Percentiles rank a stretch among this genome's conserved stretches.
These are phyloP conservation scores for Phycomyces nitens DNA, from an alignment of 192 early-diverging fungal species.

Conservation along the genomic window DNA sequence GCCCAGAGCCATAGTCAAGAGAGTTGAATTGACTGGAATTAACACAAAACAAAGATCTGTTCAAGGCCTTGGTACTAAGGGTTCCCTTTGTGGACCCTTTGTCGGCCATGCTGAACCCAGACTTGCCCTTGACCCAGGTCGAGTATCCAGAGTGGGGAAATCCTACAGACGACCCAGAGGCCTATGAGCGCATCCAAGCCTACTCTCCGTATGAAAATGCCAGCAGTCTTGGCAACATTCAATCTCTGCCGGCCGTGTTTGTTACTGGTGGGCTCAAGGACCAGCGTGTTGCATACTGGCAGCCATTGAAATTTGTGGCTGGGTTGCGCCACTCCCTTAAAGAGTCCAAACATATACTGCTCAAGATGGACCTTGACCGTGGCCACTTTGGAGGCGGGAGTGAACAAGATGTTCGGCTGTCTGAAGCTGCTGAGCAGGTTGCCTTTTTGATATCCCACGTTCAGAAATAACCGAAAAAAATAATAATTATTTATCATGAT, in stretches of 20 bases:
- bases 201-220: constrained; percentile 77
- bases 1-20: no score
- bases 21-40: no score
- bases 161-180: constrained; percentile 44
- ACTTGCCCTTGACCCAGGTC: constrained; percentile 66
- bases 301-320: constrained; percentile 88
- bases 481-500: no score
- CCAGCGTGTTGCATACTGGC: constrained; percentile 75
- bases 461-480: constrained; percentile 27
- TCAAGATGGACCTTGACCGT: constrained; percentile 46
- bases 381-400: constrained; percentile 53
- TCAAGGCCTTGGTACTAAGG: constrained; percentile 67
- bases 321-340: constrained; percentile 43
- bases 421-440: constrained; percentile 49
- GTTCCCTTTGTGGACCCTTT: constrained; percentile 88
- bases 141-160: constrained; percentile 80
- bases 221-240: neutral
- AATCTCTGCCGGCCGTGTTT: constrained; percentile 56
- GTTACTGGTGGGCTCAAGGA: constrained; percentile 78
- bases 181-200: constrained; percentile 52
- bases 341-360: constrained; percentile 25
- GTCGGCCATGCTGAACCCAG: constrained; percentile 76
- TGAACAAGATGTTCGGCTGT: constrained; percentile 45
- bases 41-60: constrained; percentile 51
- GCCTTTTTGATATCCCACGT: constrained; percentile 49